Percentiles rank a stretch among this genome's conserved stretches.
phyloP scores from a whole-genome alignment of 805 yeast species.

The Clavispora phyllophila region DNA sequence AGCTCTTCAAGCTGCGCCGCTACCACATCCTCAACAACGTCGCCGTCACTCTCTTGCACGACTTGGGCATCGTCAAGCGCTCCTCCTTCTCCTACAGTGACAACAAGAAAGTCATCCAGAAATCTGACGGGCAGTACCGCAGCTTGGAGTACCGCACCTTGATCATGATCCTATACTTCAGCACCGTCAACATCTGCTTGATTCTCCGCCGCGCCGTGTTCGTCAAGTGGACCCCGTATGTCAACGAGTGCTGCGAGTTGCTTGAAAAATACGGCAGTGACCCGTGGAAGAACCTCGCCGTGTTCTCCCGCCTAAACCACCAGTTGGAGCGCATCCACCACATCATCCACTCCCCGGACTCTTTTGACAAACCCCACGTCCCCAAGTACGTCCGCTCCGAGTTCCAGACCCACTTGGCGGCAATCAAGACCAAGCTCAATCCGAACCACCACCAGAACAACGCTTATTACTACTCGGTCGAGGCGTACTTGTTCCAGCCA shows the following conservation, averaged over 20 bases:
- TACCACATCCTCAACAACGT: conserved; percentile 64
- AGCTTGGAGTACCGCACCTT: conserved; percentile 46
- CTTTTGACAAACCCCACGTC: conserved; percentile 18
- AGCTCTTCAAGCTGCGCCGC: conserved; percentile 72
- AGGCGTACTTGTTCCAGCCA: conserved; percentile 64
- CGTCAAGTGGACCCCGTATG: conserved; percentile 59
- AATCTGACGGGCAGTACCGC: conserved; percentile 12
- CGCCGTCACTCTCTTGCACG: conserved; percentile 66
- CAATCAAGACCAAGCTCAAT: conserved; percentile 34
- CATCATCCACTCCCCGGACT: conserved; percentile 38
- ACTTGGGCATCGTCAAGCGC: conserved; percentile 64
- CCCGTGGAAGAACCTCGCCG: conserved; percentile 42
- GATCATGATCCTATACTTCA: conserved; percentile 54
- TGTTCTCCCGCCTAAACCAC: conserved; percentile 55
- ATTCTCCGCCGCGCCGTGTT: conserved; percentile 60
- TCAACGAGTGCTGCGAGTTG: conserved; percentile 54
- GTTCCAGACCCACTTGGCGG: conserved; percentile 44
- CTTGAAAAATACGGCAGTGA: conserved; percentile 35
- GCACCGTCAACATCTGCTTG: conserved; percentile 59
- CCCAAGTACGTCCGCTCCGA: conserved; percentile 41
- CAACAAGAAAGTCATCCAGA: conserved; percentile 6
- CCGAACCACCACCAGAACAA: conserved; percentile 36
- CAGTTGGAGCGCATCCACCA: conserved; percentile 58
- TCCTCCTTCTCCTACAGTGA: conserved; percentile 22
- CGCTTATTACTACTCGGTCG: conserved; percentile 56